Evolutionary conservation across 192 early-diverging fungal genomes (phyloP).

Genomic region (Coemansia sp.): DNA sequence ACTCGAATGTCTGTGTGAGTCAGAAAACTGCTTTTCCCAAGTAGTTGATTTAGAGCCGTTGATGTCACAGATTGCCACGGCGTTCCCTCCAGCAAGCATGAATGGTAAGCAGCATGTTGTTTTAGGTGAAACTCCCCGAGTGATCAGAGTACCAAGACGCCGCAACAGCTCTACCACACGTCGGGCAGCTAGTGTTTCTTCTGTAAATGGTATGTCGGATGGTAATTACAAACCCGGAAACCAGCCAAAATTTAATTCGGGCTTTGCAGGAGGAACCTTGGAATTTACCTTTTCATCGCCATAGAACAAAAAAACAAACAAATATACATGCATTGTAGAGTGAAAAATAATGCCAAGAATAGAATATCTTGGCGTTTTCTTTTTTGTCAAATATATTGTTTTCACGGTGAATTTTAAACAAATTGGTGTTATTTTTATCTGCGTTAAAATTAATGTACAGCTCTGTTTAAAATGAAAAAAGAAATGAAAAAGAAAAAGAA

Average conservation of each 20-base stretch:
- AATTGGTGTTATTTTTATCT: too few relatives aligned
- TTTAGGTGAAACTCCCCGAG: conserved; percentile 5
- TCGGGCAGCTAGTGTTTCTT: too few relatives aligned
- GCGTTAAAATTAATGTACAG: conserved; percentile 5
- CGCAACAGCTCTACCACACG: background rate
- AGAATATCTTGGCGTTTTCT: too few relatives aligned
- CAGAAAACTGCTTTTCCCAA: too few relatives aligned
- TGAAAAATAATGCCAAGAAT: background rate
- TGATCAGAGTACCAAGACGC: conserved; percentile 5
- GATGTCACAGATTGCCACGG: background rate
- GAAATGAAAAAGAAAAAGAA: background rate
- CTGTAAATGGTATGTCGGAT: too few relatives aligned
- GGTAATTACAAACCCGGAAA: too few relatives aligned
- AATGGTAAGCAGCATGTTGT: conserved; percentile 3
- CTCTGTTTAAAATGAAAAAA: conserved; percentile 9
- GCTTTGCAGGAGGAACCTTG: background rate
- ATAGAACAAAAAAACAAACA: too few relatives aligned
- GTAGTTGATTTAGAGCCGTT: conserved; percentile 1
- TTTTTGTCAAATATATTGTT: too few relatives aligned
- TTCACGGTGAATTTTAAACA: too few relatives aligned
- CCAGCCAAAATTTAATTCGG: background rate
- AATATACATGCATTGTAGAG: background rate
- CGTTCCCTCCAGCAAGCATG: background rate
- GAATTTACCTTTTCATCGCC: conserved; percentile 5
- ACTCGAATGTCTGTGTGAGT: too few relatives aligned